Base-by-base conservation (phyloP, 108 stramenopile species). In the Fragilariopsis cylindrus region DNA sequence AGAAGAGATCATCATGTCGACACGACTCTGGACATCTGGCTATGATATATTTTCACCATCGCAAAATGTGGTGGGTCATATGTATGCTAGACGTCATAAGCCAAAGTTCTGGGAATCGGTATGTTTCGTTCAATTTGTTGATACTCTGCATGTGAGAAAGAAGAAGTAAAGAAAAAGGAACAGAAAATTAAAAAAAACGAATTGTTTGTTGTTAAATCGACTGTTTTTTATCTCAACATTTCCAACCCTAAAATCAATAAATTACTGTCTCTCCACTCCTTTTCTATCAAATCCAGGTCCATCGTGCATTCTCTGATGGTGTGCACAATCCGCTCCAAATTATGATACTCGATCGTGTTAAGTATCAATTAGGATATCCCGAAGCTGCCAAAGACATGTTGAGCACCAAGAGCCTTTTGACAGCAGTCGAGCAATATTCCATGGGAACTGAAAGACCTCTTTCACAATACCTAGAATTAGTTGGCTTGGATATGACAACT, bases 51-150 rank as follows among this genome's bases (percentile, higher is more conserved):
- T 97, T 78, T 87, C 88, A 64, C 98, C 98, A 1, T 90, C 91
- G 2, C 88, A 83, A 63, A 79, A 90, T 57, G 90, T 97, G 7
- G 81, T 97, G 43, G 90, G 93, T 8, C 98, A 99, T 76, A 88
- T 84, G 45, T 84, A 81, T 57, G 87, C 90, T n/a, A 86, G 97
- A 62, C 90, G 87, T 30, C 89, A 94, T 74, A 90, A 92, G 70
- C 98, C 97, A n/a, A 99, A 98, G 73, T 99, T 99, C 77, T 99
- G 98, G 98, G 97, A 98, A 70, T 87, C 92, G 1, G 89, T 99
- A 48, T 4, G 58, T 60, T 30, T 41, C 41, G 58, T 60, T 60
- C 41, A 40, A 41, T 60, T 15, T 21, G 15, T 57, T 39, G 47
- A 60, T 41, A 41, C 48, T 69, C 44, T 57, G 48, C 0, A 46